phyloP scores from a whole-genome alignment of 2,329 filamentous ascomycete species.

The Fusarium nygamai region DNA sequence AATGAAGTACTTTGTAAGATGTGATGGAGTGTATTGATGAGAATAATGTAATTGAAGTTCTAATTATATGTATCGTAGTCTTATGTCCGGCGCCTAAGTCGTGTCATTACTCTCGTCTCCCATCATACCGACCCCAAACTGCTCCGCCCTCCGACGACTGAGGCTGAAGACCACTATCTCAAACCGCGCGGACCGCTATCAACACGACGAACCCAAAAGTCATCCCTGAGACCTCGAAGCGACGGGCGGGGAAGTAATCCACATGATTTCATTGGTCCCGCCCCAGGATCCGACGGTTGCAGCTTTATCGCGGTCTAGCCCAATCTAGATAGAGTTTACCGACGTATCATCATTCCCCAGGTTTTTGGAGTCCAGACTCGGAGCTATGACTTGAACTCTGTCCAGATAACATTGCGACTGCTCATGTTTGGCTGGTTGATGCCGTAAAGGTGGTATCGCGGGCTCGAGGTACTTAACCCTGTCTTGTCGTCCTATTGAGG shows the following conservation, averaged over 20 bases:
- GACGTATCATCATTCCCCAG: constrained; percentile 2
- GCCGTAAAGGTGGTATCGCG: background rate
- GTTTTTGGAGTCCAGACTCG: background rate
- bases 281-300: constrained; percentile 16
- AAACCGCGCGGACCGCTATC: constrained; percentile 18
- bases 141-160: background rate
- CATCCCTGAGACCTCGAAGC: background rate
- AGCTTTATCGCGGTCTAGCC: constrained; percentile 9
- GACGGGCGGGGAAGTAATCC: constrained; percentile 1
- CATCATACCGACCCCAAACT: too few species aligned
- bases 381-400: background rate
- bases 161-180: background rate
- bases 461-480: background rate
- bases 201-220: background rate
- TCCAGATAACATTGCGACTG: background rate
- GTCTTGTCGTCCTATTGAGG: background rate
- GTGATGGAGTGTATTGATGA: background rate
- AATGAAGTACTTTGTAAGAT: background rate
- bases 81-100: background rate
- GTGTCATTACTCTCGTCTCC: background rate
- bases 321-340: background rate
- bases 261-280: background rate
- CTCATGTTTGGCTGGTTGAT: background rate
- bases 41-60: background rate
- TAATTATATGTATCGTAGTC: background rate